A percentile compares a stretch with the other conserved stretches of the same genome.
Conservation (phyloP, 371 early-diverging fungal species). For the Mortierella sp. region DNA sequence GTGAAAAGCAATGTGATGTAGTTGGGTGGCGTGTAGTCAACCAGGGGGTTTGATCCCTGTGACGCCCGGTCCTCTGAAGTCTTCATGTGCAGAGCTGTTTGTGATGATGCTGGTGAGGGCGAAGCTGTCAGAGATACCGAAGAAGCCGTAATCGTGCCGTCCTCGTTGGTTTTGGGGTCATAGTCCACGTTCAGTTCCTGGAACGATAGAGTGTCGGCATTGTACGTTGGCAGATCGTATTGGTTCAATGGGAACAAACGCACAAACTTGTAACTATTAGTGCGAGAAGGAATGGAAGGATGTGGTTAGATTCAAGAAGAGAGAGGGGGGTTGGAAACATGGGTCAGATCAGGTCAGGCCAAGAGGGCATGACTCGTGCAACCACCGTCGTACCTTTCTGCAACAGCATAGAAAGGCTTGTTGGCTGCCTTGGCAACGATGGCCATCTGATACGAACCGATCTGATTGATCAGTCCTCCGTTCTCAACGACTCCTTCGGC, state of each 20-base stretch:
- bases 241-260: constrained; percentile 90
- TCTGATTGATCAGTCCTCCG: constrained; percentile 96
- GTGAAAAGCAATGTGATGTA: constrained; percentile 92
- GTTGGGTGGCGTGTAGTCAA: constrained; percentile 97
- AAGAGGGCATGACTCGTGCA: no score
- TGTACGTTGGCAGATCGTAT: constrained; percentile 80
- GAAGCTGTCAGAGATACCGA: constrained; percentile 17
- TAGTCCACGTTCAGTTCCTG: constrained; percentile 55
- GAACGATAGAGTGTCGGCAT: constrained; percentile 75
- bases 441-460: constrained; percentile 94
- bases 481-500: constrained; percentile 98
- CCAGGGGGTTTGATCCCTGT: constrained; percentile 75
- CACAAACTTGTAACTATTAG: constrained; percentile 92
- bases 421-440: constrained; percentile 92
- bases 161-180: constrained; percentile 26
- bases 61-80: constrained; percentile 44
- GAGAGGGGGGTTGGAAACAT: no score
- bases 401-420: constrained; percentile 95
- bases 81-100: constrained; percentile 49
- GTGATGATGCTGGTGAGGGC: constrained; percentile 34
- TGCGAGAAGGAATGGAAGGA: no score
- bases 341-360: no score
- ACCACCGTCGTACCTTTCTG: constrained; percentile 88
- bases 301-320: no score
- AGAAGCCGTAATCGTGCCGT: not conserved